These are phyloP conservation scores for Kodamaea fukazawae DNA, from an alignment of 805 yeast genomes.

Conservation along the genomic window DNA sequence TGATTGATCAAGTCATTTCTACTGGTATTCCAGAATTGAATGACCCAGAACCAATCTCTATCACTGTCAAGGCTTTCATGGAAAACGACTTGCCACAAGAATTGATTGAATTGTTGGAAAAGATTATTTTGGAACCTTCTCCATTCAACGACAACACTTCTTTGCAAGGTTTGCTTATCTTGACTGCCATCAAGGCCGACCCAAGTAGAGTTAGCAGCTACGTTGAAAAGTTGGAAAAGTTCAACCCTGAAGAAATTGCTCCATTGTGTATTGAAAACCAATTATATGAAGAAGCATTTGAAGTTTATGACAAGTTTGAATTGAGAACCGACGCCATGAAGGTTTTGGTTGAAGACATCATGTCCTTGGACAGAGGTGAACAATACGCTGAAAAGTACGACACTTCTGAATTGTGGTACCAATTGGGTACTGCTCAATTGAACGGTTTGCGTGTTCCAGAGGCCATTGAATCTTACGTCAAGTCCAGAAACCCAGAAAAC, in stretches of 20 bases:
- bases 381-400: constrained; percentile 88
- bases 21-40: constrained; percentile 93
- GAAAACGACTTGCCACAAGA: constrained; percentile 89
- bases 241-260: constrained; percentile 92
- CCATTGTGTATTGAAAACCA: constrained; percentile 86
- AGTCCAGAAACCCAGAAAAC: constrained; percentile 88
- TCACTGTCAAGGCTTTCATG: constrained; percentile 95
- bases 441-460: constrained; percentile 90
- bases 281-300: constrained; percentile 89
- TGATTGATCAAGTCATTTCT: constrained; percentile 91
- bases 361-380: constrained; percentile 94
- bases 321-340: constrained; percentile 75
- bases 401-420: constrained; percentile 86
- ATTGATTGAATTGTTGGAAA: constrained; percentile 90
- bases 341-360: constrained; percentile 86
- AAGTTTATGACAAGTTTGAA: constrained; percentile 83
- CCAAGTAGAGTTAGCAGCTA: constrained; percentile 78
- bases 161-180: constrained; percentile 84
- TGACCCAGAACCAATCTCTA: constrained; percentile 90
- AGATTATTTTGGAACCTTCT: constrained; percentile 94
- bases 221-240: constrained; percentile 85
- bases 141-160: constrained; percentile 95
- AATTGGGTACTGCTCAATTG: constrained; percentile 92
- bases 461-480: constrained; percentile 87
- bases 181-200: constrained; percentile 96